These are phyloP conservation scores for Irineochytrium annulatum DNA, from an alignment of 192 early-diverging fungal genomes.

Conservation along the genomic window DNA sequence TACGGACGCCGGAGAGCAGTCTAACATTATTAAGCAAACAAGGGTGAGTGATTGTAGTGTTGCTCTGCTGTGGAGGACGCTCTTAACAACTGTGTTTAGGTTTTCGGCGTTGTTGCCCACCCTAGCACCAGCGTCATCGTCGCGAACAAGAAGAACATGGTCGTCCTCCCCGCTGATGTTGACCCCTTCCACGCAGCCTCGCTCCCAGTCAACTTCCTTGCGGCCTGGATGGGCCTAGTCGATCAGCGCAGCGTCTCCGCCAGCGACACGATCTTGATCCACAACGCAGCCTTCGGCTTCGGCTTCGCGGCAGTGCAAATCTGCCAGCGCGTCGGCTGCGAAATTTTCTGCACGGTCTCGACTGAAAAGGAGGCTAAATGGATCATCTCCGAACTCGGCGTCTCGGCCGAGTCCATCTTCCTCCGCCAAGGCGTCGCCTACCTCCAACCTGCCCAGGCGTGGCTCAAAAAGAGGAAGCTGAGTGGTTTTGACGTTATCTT, in stretches of 20 bases:
- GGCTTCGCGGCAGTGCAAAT: slow-evolving; percentile 1
- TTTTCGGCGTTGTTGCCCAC: no score
- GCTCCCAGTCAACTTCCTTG: background rate
- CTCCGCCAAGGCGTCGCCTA: background rate
- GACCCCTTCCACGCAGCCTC: background rate
- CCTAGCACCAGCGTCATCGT: no score
- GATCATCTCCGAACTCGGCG: background rate
- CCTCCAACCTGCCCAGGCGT: no score
- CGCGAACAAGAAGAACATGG: no score
- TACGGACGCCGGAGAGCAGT: no score
- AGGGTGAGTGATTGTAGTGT: no score
- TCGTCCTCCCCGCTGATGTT: no score
- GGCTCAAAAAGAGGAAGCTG: background rate
- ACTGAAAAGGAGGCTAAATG: background rate
- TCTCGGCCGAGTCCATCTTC: background rate
- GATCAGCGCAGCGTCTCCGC: background rate
- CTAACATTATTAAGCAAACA: no score
- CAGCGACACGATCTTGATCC: background rate
- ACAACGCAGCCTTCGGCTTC: background rate
- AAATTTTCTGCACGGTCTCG: slow-evolving; percentile 3
- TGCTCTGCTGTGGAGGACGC: no score
- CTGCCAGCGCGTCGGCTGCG: background rate
- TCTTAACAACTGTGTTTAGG: no score
- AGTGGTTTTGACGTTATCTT: background rate
- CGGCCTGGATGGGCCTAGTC: background rate